These are phyloP conservation scores for Diaporthe capsici DNA, from an alignment of 2,329 filamentous ascomycete genomes.

Conservation along the genomic window DNA sequence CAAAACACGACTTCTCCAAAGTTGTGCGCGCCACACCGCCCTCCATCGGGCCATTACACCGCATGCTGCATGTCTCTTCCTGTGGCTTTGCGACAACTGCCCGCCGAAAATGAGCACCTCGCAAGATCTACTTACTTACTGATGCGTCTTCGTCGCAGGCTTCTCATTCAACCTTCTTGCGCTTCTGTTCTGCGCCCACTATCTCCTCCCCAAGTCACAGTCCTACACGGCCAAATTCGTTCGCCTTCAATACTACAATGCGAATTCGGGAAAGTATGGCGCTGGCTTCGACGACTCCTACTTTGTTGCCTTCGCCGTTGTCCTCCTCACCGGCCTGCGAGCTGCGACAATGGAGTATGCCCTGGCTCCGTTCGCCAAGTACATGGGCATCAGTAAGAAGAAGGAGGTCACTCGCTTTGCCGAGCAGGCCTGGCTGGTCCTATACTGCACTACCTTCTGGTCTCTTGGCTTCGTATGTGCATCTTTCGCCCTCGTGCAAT, in stretches of 20 bases:
- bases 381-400: constrained; percentile 78
- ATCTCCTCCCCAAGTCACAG: constrained; percentile 84
- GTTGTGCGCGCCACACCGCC: constrained; percentile 22
- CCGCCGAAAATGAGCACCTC: not conserved
- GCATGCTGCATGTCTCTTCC: constrained; percentile 31
- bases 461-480: constrained; percentile 82
- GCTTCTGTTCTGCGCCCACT: constrained; percentile 85
- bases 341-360: constrained; percentile 90
- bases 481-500: not conserved
- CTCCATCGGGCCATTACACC: constrained; percentile 23
- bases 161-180: constrained; percentile 89
- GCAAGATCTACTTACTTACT: constrained; percentile 10
- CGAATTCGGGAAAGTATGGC: constrained; percentile 76
- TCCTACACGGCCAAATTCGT: constrained; percentile 90
- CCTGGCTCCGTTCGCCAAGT: constrained; percentile 81
- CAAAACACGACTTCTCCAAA: constrained; percentile 15
- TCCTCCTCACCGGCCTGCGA: constrained; percentile 89
- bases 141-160: constrained; percentile 62
- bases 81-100: not conserved
- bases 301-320: constrained; percentile 82
- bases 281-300: constrained; percentile 85
- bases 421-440: constrained; percentile 91
- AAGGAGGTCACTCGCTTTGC: constrained; percentile 89
- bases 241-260: constrained; percentile 85
- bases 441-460: constrained; percentile 90